Percentiles rank a stretch among this genome's conserved stretches.
phyloP scores from a whole-genome alignment of 1,284 basidiomycete species.

The Vanrija humicola region DNA sequence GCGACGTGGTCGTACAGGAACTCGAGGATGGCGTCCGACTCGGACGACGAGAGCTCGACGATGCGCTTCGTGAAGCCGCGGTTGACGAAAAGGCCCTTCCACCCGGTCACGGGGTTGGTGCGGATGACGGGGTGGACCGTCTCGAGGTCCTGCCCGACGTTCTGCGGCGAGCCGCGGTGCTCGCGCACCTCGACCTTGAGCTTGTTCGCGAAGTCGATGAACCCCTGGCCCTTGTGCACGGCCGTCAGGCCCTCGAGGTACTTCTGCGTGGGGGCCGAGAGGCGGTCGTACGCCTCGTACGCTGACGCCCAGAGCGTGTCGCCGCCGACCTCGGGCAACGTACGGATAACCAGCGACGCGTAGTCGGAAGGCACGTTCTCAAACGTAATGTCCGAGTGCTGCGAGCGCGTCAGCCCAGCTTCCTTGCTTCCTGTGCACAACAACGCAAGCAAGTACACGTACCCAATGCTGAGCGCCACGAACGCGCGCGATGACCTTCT shows the following conservation, averaged over 20 bases:
- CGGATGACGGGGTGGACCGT: constrained; percentile 59
- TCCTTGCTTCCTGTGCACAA: neutral
- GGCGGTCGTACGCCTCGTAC: constrained; percentile 62
- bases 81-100: constrained; percentile 73
- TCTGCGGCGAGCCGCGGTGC: constrained; percentile 57
- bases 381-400: constrained; percentile 60
- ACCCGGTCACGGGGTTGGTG: constrained; percentile 61
- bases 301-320: constrained; percentile 53
- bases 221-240: constrained; percentile 56
- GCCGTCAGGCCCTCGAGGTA: constrained; percentile 61
- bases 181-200: constrained; percentile 8
- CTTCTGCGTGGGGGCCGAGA: constrained; percentile 56
- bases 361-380: constrained; percentile 64
- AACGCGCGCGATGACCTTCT: constrained; percentile 13
- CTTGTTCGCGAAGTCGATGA: constrained; percentile 48
- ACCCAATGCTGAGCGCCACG: constrained; percentile 4
- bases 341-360: constrained; percentile 59
- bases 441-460: neutral
- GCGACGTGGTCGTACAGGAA: constrained; percentile 50
- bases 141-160: constrained; percentile 57
- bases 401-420: neutral
- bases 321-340: constrained; percentile 53
- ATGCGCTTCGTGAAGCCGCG: constrained; percentile 61
- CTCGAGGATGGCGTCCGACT: constrained; percentile 49
- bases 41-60: constrained; percentile 58